A percentile compares a stretch with the other conserved stretches of the same genome.
Conservation (phyloP, 1,284 basidiomycete genomes). For the Laetiporus sulphureus region DNA sequence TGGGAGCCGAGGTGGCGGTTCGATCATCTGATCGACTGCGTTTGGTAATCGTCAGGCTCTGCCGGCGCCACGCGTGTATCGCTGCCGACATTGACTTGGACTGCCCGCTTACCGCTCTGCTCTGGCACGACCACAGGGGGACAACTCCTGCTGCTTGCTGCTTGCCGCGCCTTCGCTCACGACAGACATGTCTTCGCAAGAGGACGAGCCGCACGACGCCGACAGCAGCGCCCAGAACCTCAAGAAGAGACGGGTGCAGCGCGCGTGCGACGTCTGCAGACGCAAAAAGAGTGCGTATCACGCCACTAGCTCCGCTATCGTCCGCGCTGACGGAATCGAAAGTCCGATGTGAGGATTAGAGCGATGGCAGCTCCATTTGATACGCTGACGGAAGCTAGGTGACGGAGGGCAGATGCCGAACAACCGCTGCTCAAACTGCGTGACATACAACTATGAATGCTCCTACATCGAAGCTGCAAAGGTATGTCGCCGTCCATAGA, state of each 20-base stretch:
- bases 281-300: conserved; percentile 61
- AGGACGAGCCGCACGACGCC: conserved; percentile 36
- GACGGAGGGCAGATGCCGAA: conserved; percentile 43
- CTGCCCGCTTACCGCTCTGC: too few species aligned
- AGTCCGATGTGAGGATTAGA: conserved; percentile 25
- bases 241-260: conserved; percentile 66
- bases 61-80: too few species aligned
- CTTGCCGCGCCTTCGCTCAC: too few species aligned
- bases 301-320: background rate
- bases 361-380: too few species aligned
- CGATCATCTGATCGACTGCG: too few species aligned
- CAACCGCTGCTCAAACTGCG: conserved; percentile 74
- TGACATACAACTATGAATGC: conserved; percentile 66
- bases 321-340: conserved; percentile 1
- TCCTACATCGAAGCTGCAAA: conserved; percentile 73
- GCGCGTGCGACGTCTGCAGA: conserved; percentile 71
- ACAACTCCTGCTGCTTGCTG: too few species aligned
- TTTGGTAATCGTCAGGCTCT: too few species aligned
- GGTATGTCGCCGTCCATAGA: too few species aligned
- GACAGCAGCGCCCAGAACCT: conserved; percentile 22
- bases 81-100: too few species aligned
- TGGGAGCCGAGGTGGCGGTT: too few species aligned
- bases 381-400: too few species aligned
- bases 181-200: conserved; percentile 44
- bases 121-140: too few species aligned